phyloP scores from a whole-genome alignment of 352 stramenopile genomes.

The Albugo candida region DNA sequence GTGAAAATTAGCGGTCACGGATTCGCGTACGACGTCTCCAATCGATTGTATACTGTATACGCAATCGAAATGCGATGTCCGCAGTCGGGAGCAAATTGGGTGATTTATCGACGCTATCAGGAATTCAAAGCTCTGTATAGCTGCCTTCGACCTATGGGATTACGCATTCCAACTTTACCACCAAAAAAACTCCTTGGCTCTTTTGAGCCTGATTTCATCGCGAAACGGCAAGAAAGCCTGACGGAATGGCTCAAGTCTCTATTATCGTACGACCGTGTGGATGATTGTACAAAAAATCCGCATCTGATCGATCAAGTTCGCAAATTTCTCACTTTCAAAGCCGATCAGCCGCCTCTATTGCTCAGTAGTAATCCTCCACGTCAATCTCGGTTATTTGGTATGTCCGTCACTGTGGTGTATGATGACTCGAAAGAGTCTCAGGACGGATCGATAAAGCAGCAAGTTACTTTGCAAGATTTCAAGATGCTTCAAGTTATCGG shows the following conservation, averaged over 20 bases:
- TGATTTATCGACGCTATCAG: constrained; percentile 70
- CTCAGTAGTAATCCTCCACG: constrained; percentile 32
- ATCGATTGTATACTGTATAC: constrained; percentile 67
- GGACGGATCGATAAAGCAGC: constrained; percentile 16
- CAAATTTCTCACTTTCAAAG: constrained; percentile 63
- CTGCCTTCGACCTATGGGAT: constrained; percentile 27
- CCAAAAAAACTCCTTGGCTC: constrained; percentile 72
- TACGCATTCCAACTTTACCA: constrained; percentile 53
- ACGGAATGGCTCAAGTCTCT: constrained; percentile 44
- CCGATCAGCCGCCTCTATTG: constrained; percentile 56
- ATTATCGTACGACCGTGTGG: constrained; percentile 49
- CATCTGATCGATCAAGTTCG: constrained; percentile 58
- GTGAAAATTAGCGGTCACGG: constrained; percentile 56
- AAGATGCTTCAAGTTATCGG: constrained; percentile 81
- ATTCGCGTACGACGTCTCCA: constrained; percentile 53
- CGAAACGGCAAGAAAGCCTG: constrained; percentile 46
- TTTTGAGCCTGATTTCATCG: constrained; percentile 64
- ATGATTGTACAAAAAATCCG: constrained; percentile 50
- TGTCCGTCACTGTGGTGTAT: constrained; percentile 30
- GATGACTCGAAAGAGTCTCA: constrained; percentile 16
- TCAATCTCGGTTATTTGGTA: constrained; percentile 45
- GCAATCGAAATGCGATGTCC: constrained; percentile 55
- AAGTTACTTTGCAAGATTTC: constrained; percentile 46
- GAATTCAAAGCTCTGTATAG: constrained; percentile 71
- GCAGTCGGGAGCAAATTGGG: constrained; percentile 50